Conservation (phyloP, 352 stramenopile genomes). For the Phytophthora cryptogea region DNA sequence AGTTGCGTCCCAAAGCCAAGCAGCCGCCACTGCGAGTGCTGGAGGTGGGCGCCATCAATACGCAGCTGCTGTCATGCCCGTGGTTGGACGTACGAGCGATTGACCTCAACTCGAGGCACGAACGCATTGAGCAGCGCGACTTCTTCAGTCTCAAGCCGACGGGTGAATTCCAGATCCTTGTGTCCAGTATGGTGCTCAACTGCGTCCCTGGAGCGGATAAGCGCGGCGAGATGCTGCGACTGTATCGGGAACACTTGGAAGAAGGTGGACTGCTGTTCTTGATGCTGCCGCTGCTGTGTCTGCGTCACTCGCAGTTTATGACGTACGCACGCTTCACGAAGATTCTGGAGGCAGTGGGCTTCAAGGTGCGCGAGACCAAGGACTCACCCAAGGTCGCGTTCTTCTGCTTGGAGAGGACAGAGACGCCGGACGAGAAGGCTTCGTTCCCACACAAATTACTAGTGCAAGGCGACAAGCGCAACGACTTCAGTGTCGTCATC, state of each 20-base stretch:
- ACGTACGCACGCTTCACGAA: constrained; percentile 66
- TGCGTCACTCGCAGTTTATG: constrained; percentile 80
- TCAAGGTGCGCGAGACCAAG: constrained; percentile 70
- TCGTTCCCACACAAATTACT: constrained; percentile 60
- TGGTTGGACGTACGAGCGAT: constrained; percentile 94
- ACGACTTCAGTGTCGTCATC: constrained; percentile 70
- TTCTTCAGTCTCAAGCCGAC: constrained; percentile 87
- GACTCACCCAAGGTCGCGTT: constrained; percentile 83
- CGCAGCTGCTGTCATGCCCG: constrained; percentile 94
- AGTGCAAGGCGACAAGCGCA: constrained; percentile 55
- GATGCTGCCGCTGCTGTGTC: constrained; percentile 78
- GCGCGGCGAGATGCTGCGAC: constrained; percentile 77
- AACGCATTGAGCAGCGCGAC: constrained; percentile 91
- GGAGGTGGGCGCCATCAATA: constrained; percentile 96
- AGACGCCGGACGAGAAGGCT: constrained; percentile 25
- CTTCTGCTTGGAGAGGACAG: constrained; percentile 71
- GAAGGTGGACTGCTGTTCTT: constrained; percentile 64
- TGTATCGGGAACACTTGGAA: constrained; percentile 65
- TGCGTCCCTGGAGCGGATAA: constrained; percentile 92
- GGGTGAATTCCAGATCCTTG: constrained; percentile 88
- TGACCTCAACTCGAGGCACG: constrained; percentile 93
- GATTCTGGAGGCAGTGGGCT: constrained; percentile 76
- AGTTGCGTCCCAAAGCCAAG: constrained; percentile 71
- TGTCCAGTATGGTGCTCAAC: constrained; percentile 97
- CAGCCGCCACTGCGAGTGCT: constrained; percentile 59